These are phyloP conservation scores for Pisolithus marmoratus DNA, from an alignment of 768 basidiomycete genomes.

Conservation along the genomic window DNA sequence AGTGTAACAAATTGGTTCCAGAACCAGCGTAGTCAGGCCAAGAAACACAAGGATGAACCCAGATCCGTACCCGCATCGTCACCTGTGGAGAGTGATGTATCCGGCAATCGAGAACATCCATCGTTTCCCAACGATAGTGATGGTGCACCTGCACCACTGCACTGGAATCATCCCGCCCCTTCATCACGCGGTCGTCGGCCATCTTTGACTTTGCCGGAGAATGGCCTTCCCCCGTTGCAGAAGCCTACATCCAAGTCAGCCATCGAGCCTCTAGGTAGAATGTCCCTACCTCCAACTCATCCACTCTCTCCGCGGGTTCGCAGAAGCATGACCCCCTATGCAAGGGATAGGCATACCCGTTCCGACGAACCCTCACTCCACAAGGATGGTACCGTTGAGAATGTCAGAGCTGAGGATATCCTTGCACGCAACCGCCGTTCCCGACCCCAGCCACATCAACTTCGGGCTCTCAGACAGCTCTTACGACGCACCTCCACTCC, in stretches of 20 bases:
- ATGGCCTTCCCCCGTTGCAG: constrained; percentile 9
- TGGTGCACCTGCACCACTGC: constrained; percentile 8
- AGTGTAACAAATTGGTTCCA: constrained; percentile 86
- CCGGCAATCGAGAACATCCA: background rate
- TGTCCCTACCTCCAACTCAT: constrained; percentile 27
- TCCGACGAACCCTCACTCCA: constrained; percentile 20
- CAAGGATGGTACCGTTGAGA: constrained; percentile 14
- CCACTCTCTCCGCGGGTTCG: constrained; percentile 26
- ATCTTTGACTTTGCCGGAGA: constrained; percentile 22
- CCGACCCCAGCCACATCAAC: constrained; percentile 74
- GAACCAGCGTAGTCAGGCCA: constrained; percentile 74
- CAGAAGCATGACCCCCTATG: constrained; percentile 21
- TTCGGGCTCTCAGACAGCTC: constrained; percentile 67
- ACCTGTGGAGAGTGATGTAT: constrained; percentile 19
- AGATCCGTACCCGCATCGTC: constrained; percentile 21
- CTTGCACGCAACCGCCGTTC: constrained; percentile 60
- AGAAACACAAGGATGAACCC: constrained; percentile 59
- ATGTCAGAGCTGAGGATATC: constrained; percentile 21
- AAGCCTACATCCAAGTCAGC: constrained; percentile 10
- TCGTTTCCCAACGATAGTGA: constrained; percentile 2
- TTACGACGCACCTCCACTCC: constrained; percentile 66
- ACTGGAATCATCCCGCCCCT: constrained; percentile 8
- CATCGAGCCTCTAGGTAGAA: constrained; percentile 22
- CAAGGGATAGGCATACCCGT: constrained; percentile 20
- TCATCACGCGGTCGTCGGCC: constrained; percentile 27